phyloP scores from a whole-genome alignment of 768 basidiomycete genomes.

The Glaciozyma martinii region DNA sequence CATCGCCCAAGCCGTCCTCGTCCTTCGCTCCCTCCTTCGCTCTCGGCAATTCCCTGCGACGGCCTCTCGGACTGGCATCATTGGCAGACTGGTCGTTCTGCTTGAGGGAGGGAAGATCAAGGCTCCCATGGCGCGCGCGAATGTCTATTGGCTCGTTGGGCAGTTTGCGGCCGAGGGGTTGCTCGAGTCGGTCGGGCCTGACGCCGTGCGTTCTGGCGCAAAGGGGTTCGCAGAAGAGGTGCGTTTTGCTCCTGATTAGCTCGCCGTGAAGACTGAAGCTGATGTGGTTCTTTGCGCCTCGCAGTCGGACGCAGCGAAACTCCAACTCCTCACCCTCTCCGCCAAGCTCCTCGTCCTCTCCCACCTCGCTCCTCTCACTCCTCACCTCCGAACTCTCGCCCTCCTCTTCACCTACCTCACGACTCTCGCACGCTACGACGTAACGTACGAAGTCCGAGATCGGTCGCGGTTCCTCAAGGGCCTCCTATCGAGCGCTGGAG shows the following conservation, averaged over 20 bases:
- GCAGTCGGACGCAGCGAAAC: conserved; percentile 60
- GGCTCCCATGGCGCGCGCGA: conserved; percentile 56
- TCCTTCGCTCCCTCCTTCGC: conserved; percentile 19
- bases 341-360: conserved; percentile 67
- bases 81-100: conserved; percentile 18
- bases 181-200: conserved; percentile 62
- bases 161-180: conserved; percentile 55
- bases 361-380: conserved; percentile 46
- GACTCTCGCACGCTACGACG: conserved; percentile 76
- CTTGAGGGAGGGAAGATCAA: conserved; percentile 10
- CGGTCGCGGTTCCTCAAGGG: conserved; percentile 69
- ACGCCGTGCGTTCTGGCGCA: conserved; percentile 69
- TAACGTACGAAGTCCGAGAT: conserved; percentile 82
- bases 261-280: too few relatives aligned
- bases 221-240: conserved; percentile 69
- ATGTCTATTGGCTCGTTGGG: conserved; percentile 85
- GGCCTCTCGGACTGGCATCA: conserved; percentile 9
- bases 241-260: conserved; percentile 15
- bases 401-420: conserved; percentile 65
- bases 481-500: conserved; percentile 53
- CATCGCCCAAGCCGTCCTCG: conserved; percentile 25
- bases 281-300: rapidly evolving
- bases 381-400: conserved; percentile 38
- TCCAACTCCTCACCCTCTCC: conserved; percentile 75
- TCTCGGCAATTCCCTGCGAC: conserved; percentile 4